A percentile compares a stretch with the other conserved stretches of the same genome.
Evolutionary conservation across 2,329 filamentous ascomycete species (phyloP).

Genomic region (Whalleya microplaca): DNA sequence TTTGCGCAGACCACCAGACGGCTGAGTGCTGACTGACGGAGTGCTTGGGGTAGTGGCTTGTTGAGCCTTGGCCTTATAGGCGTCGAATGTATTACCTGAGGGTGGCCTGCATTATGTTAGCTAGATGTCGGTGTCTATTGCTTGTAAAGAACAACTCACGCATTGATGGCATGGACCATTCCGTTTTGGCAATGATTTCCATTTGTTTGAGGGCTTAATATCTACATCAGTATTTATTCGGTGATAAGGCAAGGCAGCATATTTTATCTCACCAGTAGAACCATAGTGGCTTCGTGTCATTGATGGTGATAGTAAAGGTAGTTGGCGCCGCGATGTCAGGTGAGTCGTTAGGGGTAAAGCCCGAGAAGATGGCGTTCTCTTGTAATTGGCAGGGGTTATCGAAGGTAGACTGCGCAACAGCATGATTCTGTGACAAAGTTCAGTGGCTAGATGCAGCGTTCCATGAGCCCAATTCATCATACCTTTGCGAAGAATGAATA

Average conservation of each 20-base stretch:
- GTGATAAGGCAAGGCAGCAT: not conserved
- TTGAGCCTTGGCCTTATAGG: slow-evolving; percentile 36
- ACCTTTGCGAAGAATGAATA: slow-evolving; percentile 47
- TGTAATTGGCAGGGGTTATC: slow-evolving; percentile 44
- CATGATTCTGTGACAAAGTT: slow-evolving; percentile 40
- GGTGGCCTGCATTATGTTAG: slow-evolving; percentile 26
- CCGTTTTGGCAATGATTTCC: slow-evolving; percentile 50
- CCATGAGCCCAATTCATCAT: not conserved
- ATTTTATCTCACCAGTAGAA: slow-evolving; percentile 44
- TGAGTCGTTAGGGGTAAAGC: slow-evolving; percentile 41
- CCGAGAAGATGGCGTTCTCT: slow-evolving; percentile 45
- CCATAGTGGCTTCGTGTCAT: slow-evolving; percentile 52
- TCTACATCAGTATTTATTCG: slow-evolving; percentile 7
- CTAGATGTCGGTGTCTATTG: not conserved
- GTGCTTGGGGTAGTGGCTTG: slow-evolving; percentile 33
- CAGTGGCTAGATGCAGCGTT: not conserved
- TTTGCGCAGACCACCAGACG: slow-evolving; percentile 39
- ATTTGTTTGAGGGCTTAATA: slow-evolving; percentile 40
- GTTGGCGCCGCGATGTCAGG: slow-evolving; percentile 38
- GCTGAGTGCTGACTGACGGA: slow-evolving; percentile 35
- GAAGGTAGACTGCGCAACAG: slow-evolving; percentile 46
- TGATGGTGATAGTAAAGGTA: slow-evolving; percentile 49
- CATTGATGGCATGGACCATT: slow-evolving; percentile 46
- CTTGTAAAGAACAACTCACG: slow-evolving; percentile 29
- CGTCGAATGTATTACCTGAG: slow-evolving; percentile 41